These are phyloP conservation scores for Cicer yamashitae DNA, from an alignment of 306 rosid species.

Conservation along the genomic window DNA sequence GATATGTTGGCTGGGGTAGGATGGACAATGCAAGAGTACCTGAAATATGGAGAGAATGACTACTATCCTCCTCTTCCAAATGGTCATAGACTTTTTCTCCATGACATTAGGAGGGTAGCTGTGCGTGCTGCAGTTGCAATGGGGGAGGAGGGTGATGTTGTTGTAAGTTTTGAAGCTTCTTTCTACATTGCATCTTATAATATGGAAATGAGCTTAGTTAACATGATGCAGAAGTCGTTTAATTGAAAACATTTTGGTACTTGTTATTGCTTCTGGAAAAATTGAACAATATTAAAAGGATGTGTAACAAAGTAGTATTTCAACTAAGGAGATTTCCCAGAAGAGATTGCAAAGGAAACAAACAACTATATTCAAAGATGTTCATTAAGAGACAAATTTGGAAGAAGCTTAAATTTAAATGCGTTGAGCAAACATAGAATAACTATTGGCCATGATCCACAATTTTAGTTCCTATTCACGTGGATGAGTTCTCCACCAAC, in stretches of 20 bases:
- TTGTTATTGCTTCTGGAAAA: not conserved
- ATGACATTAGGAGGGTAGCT: constrained; percentile 88
- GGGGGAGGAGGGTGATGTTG: constrained; percentile 98
- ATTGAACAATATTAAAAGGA: constrained; percentile 12
- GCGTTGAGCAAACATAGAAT: constrained; percentile 16
- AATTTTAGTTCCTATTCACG: not conserved
- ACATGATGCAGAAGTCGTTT: constrained; percentile 23
- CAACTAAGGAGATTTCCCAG: constrained; percentile 20
- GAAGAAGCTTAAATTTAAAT: constrained; percentile 29
- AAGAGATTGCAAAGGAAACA: constrained; percentile 22
- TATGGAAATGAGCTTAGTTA: constrained; percentile 12
- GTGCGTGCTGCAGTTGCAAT: constrained; percentile 97
- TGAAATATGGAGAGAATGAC: constrained; percentile 89
- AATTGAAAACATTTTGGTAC: constrained; percentile 39
- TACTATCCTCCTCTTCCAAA: constrained; percentile 95
- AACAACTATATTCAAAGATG: constrained; percentile 8
- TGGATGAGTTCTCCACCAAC: not conserved
- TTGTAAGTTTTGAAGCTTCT: constrained; percentile 78
- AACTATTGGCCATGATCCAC: constrained; percentile 9
- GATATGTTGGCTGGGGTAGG: constrained; percentile 97
- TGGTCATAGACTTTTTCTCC: constrained; percentile 91
- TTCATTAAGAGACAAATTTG: constrained; percentile 12
- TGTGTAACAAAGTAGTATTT: constrained; percentile 6
- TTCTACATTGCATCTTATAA: constrained; percentile 31
- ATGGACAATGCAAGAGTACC: constrained; percentile 97